Evolutionary conservation across 805 yeast species (phyloP), one percentile per base, ranked within the genome.

Genomic region (Yarrowia keelungensis): DNA sequence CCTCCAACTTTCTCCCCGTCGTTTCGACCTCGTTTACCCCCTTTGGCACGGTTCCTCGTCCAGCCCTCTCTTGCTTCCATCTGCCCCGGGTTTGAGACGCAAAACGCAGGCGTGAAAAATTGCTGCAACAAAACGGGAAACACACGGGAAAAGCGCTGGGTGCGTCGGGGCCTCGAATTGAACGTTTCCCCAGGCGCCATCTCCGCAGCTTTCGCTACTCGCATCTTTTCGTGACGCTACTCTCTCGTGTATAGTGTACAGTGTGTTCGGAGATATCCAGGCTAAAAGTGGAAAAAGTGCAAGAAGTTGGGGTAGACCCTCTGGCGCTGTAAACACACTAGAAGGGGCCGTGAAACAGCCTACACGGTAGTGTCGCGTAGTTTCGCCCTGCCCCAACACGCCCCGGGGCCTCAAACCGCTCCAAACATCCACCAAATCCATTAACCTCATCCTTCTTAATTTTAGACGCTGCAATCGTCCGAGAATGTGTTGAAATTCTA

Each of bases 71-170:
- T 56, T 56, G 64, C 64, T 56, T 59, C 65, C 65, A 59, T 59
- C 65, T 45, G 42, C 65, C 62, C 62, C 62, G 62, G 62, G 62
- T 59, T 59, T 59, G 50, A 42, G 51, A 35, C 42, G 64, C 64
- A 42, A 58, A 26, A 26, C 49, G 41, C 50, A 59, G 65, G 65
- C 65, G 65, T 59, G 65, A 59, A 59, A 59, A 59, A 59, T 59
- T 59, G 65, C 65, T 59, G 62, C 62, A 53, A 53, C 59, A 19
- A 39, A 26, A 53, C 59, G 45, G 59, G 62, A 42, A 41, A 42
- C 62, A 39, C 38, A 56, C 62, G 62, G 62, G 47, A 42, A 42
- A 41, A 56, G 62, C 62, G 62, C 62, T 42, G 47, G 38, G 32
- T 39, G 59, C 59, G 59, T 53, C 59, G 19, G 19, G 4, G 9